Evolutionary conservation across 768 basidiomycete species (phyloP), one percentile per base, ranked within the genome.

Genomic region (Naematelia aurantialba): DNA sequence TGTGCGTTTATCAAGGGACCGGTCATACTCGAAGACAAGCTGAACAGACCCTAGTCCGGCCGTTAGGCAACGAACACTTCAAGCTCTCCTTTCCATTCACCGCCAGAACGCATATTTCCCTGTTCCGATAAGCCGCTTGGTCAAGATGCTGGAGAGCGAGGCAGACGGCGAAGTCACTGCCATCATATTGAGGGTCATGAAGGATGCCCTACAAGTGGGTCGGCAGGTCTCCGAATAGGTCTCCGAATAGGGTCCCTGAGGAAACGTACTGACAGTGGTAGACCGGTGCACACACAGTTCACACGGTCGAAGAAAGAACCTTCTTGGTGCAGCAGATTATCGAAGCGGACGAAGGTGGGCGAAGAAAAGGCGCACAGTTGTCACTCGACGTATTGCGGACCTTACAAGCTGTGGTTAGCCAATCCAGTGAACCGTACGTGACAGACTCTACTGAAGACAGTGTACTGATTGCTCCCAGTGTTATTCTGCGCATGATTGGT

Each of bases 81-180:
- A 66, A 45, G 68, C 61, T 12, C 47, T 72, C 3, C 21, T 30
- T 2, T 44, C 63, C 5, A 52, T 72, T 5, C 48, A 69, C 55
- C 49, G 42, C 22, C 47, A 27, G 14, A 25, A 26, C 27, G 34
- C 26, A 10, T n/a, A 14, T 4, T 73, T 68, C 60, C 68, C 71
- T 5, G 44, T 70, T 8, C 57, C 60, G 1, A 70, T 70, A 61
- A 56, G 59, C 49, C 61, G 61, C 47, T n/a, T 73, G 1, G 19
- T 58, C 5, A 55, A 55, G 51, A 46, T 63, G 19, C 49, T 65
- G 1, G 48, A 24, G 1, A 21, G 14, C 13, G 61, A 65, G 48
- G 14, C 47, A 17, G 58, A 65, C 45, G 4, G 22, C 12, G n/a
- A 29, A 0, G 61, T 62, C 13, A n/a, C 60, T 14, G 45, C 54